Conservation (phyloP, 2,329 filamentous ascomycete species). For the Coleophoma eucalyptorum region DNA sequence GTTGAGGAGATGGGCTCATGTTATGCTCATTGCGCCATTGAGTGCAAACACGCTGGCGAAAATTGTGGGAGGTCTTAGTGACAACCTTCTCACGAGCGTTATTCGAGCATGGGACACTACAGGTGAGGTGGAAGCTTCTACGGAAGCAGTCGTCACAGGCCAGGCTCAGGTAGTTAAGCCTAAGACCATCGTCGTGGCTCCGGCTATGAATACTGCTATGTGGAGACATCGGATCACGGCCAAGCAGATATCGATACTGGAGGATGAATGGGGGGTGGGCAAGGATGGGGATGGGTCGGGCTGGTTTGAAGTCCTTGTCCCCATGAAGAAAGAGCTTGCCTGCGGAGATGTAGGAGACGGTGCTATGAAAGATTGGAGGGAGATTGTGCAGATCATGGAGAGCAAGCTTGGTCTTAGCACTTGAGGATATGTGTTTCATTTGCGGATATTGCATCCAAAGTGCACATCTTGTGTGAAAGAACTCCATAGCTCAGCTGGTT, state of each 20-base stretch:
- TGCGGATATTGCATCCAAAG: too few relatives aligned
- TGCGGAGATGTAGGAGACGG: conserved; percentile 82
- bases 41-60: conserved; percentile 86
- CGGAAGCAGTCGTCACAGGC: not conserved
- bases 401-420: conserved; percentile 27
- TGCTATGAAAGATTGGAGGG: conserved; percentile 78
- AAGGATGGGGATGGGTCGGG: conserved; percentile 56
- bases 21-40: conserved; percentile 77
- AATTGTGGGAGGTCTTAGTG: conserved; percentile 71
- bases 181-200: conserved; percentile 71
- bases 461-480: too few relatives aligned
- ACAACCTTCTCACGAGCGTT: conserved; percentile 70
- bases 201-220: conserved; percentile 89
- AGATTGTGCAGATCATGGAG: conserved; percentile 67
- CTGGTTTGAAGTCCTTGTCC: conserved; percentile 70
- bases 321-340: conserved; percentile 73
- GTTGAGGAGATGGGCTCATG: conserved; percentile 74
- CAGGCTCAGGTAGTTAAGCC: conserved; percentile 29
- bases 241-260: conserved; percentile 65
- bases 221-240: conserved; percentile 80
- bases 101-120: conserved; percentile 82
- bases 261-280: conserved; percentile 68
- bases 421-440: not conserved
- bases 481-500: too few relatives aligned
- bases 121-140: conserved; percentile 9